Evolutionary conservation across 2,329 filamentous ascomycete species (phyloP).

Genomic region (Calonectria leucothoes): DNA sequence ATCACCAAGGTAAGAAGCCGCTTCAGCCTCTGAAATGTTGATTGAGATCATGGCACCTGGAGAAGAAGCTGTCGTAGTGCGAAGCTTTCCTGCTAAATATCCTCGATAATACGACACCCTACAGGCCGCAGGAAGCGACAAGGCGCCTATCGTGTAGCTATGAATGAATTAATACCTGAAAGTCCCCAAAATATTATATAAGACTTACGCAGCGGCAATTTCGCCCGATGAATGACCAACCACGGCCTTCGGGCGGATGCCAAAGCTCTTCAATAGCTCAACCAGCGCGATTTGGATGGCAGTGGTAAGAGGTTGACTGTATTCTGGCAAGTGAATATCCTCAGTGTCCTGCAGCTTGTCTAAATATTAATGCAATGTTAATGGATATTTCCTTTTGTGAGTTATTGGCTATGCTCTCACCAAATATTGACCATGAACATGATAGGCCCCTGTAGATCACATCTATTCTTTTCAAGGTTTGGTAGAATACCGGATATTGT

Average conservation of each 20-base stretch:
- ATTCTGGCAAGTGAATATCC: neutral
- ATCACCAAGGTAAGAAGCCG: too few species aligned
- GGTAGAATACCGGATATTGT: too few species aligned
- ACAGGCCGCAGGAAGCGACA: neutral
- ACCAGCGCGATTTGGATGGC: neutral
- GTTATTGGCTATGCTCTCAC: too few species aligned
- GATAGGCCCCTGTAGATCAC: too few species aligned
- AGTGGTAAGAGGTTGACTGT: neutral
- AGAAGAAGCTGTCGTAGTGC: neutral
- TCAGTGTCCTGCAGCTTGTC: neutral
- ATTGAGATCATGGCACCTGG: neutral
- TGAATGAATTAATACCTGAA: too few species aligned
- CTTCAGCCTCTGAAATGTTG: neutral
- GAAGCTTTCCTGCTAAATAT: neutral
- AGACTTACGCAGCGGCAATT: neutral
- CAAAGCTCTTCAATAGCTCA: neutral
- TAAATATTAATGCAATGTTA: neutral
- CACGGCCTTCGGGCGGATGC: neutral
- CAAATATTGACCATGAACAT: too few species aligned
- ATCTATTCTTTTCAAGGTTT: too few species aligned
- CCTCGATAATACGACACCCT: neutral
- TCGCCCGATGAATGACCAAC: neutral
- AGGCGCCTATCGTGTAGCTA: neutral
- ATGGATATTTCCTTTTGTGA: too few species aligned
- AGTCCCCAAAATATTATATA: neutral